These are phyloP conservation scores for Pseudevernia furfuracea DNA, from an alignment of 495 filamentous ascomycete species.

Conservation along the genomic window DNA sequence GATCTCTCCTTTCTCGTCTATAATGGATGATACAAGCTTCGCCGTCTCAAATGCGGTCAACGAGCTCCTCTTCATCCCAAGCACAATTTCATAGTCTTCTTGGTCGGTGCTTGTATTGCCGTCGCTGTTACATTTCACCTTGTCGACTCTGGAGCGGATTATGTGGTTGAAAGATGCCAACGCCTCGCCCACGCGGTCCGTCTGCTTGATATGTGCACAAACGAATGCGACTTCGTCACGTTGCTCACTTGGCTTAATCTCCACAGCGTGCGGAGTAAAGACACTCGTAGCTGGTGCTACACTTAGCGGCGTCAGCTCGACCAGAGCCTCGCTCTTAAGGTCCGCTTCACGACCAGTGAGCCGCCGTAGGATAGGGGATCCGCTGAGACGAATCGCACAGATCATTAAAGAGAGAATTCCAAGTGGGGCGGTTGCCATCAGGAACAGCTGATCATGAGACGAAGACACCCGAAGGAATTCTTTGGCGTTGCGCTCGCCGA, in stretches of 20 bases:
- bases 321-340: not conserved
- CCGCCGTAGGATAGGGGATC: not conserved
- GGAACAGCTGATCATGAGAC: not conserved
- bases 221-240: not conserved
- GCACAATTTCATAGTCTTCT: slow-evolving; percentile 4
- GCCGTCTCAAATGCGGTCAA: not conserved
- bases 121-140: not conserved
- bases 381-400: not conserved
- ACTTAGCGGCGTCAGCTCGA: slow-evolving; percentile 3
- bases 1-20: not conserved
- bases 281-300: not conserved
- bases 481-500: slow-evolving; percentile 11
- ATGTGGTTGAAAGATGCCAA: slow-evolving; percentile 1
- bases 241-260: slow-evolving; percentile 4
- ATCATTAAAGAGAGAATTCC: slow-evolving; percentile 7
- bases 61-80: not conserved
- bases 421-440: slow-evolving; percentile 7
- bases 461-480: slow-evolving; percentile 7
- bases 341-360: slow-evolving; percentile 4
- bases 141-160: not conserved
- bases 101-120: not conserved
- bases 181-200: not conserved
- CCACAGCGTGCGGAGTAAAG: not conserved
- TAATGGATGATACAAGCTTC: not conserved
- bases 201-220: slow-evolving; percentile 4